A percentile compares a stretch with the other conserved stretches of the same genome.
Evolutionary conservation across 139 green algal genomes (phyloP).

Genomic region (Astrephomene gubernaculifera): DNA sequence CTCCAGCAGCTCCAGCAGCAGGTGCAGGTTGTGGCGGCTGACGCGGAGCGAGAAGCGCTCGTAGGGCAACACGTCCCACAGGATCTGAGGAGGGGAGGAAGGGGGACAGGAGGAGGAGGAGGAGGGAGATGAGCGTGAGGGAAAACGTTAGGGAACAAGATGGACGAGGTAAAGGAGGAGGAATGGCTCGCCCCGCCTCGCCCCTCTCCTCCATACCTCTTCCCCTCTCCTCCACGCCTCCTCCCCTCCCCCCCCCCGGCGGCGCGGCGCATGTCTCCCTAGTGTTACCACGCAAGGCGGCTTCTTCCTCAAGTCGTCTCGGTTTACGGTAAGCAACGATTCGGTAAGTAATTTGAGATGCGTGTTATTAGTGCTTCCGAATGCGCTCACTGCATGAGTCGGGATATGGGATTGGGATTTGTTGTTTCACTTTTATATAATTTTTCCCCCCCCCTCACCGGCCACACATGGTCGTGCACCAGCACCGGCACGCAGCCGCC

Average conservation of each 20-base stretch:
- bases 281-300: not conserved
- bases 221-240: not conserved
- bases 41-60: slow-evolving; percentile 55
- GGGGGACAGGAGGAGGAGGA: not conserved
- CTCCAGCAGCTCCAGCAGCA: slow-evolving; percentile 26
- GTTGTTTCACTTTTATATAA: not conserved
- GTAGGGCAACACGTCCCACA: slow-evolving; percentile 55
- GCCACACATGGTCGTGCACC: slow-evolving; percentile 11
- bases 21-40: slow-evolving; percentile 38
- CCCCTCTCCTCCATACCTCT: too few relatives aligned
- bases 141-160: not conserved
- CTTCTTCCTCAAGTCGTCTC: not conserved
- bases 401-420: not conserved
- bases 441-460: not conserved
- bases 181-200: too few relatives aligned
- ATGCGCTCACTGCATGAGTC: not conserved
- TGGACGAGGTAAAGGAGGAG: not conserved
- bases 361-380: not conserved
- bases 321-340: not conserved
- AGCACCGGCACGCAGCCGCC: slow-evolving; percentile 25
- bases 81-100: not conserved
- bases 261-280: not conserved
- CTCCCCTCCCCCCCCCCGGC: not conserved
- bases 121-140: too few relatives aligned
- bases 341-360: not conserved